Evolutionary conservation across 768 basidiomycete genomes (phyloP).

Genomic region (Dentipellis sp.): DNA sequence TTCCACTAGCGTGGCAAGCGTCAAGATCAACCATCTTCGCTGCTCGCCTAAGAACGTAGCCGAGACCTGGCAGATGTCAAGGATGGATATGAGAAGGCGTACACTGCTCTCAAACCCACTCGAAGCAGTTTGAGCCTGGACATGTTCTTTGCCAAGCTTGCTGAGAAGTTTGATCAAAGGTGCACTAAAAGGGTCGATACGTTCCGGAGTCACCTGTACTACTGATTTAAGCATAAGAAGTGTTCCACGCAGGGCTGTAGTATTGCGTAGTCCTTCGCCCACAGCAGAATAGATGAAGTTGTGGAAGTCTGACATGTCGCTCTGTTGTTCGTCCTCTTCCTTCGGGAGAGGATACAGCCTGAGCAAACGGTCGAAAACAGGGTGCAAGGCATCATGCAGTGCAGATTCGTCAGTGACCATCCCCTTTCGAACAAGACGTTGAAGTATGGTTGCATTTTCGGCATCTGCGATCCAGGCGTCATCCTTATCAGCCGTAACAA

Average conservation of each 20-base stretch:
- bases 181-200: slow-evolving; percentile 71
- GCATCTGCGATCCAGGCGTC: slow-evolving; percentile 66
- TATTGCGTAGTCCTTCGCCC: slow-evolving; percentile 69
- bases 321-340: slow-evolving; percentile 60
- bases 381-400: slow-evolving; percentile 75
- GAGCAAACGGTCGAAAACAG: slow-evolving; percentile 75
- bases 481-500: slow-evolving; percentile 74
- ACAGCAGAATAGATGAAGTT: slow-evolving; percentile 66
- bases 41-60: slow-evolving; percentile 83
- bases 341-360: slow-evolving; percentile 69
- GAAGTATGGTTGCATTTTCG: slow-evolving; percentile 60
- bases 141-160: slow-evolving; percentile 84
- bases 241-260: slow-evolving; percentile 64
- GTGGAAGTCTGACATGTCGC: slow-evolving; percentile 71
- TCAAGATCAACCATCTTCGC: slow-evolving; percentile 68
- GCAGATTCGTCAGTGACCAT: slow-evolving; percentile 69
- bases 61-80: slow-evolving; percentile 79
- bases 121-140: slow-evolving; percentile 22
- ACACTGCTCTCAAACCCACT: slow-evolving; percentile 49
- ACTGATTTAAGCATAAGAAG: slow-evolving; percentile 84
- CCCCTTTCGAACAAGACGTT: slow-evolving; percentile 82
- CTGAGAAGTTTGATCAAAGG: slow-evolving; percentile 77
- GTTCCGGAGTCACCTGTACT: slow-evolving; percentile 69
- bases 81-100: slow-evolving; percentile 62
- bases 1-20: slow-evolving; percentile 75